Evolutionary conservation across 2,329 filamentous ascomycete species (phyloP).

Genomic region (Pseudogymnoascus sp.): DNA sequence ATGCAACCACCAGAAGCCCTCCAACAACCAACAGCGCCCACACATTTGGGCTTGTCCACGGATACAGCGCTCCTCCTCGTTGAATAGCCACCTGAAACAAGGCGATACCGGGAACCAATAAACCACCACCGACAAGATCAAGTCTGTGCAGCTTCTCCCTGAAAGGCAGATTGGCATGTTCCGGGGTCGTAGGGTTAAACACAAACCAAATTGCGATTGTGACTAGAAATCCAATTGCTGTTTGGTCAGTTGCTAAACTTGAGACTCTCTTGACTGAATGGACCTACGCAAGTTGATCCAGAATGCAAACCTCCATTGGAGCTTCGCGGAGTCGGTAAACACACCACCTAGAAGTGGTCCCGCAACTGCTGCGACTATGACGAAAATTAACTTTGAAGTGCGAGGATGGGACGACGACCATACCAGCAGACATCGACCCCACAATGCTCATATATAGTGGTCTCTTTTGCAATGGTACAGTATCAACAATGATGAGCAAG

Average conservation of each 20-base stretch:
- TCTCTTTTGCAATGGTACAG: slow-evolving; percentile 20
- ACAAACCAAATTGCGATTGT: background rate
- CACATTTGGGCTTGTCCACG: slow-evolving; percentile 32
- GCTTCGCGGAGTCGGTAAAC: slow-evolving; percentile 31
- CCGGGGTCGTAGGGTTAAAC: background rate
- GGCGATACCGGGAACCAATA: slow-evolving; percentile 25
- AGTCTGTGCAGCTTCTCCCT: slow-evolving; percentile 42
- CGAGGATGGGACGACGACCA: background rate
- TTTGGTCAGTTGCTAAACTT: background rate
- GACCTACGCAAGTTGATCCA: slow-evolving; percentile 24
- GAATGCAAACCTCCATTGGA: slow-evolving; percentile 27
- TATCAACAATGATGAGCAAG: slow-evolving; percentile 24
- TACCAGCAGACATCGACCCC: slow-evolving; percentile 19
- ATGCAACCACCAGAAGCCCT: slow-evolving; percentile 27
- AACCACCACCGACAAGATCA: slow-evolving; percentile 30
- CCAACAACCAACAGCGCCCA: slow-evolving; percentile 39
- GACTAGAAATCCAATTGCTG: background rate
- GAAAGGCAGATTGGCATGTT: background rate
- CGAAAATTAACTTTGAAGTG: background rate
- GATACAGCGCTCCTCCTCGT: slow-evolving; percentile 39
- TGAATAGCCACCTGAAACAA: slow-evolving; percentile 30
- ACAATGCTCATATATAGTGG: slow-evolving; percentile 19
- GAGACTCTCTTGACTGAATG: background rate
- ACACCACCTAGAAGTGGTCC: slow-evolving; percentile 33
- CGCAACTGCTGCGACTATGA: slow-evolving; percentile 19